Percentiles rank a stretch among this genome's conserved stretches.
These are phyloP conservation scores for Phialemonium atrogriseum DNA, from an alignment of 2,329 filamentous ascomycete species.

Conservation along the genomic window DNA sequence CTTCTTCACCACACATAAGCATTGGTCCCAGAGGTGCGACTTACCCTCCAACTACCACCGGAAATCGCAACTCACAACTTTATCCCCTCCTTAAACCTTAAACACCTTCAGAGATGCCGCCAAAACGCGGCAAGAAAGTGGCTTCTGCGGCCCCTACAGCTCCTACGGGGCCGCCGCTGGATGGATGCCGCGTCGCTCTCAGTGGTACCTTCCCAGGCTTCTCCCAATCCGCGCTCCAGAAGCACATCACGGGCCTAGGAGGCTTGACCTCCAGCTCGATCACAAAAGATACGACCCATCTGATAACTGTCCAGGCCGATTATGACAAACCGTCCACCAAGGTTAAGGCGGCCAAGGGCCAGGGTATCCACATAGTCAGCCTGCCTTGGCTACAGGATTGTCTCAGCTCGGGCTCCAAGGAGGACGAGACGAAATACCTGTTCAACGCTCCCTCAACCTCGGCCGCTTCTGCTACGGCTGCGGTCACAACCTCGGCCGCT, in stretches of 20 bases:
- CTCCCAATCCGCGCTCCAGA: constrained; percentile 41
- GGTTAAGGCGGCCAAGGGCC: constrained; percentile 36
- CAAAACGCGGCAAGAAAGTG: too few relatives aligned
- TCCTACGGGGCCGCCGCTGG: constrained; percentile 26
- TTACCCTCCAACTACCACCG: too few relatives aligned
- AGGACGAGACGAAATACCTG: too few relatives aligned
- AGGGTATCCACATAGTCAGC: constrained; percentile 45
- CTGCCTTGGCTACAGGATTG: constrained; percentile 57
- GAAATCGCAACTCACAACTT: too few relatives aligned
- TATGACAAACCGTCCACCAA: constrained; percentile 41
- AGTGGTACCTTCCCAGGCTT: constrained; percentile 51
- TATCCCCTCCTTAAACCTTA: too few relatives aligned
- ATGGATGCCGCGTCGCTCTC: constrained; percentile 43
- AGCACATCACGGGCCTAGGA: constrained; percentile 38
- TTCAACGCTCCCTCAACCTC: not conserved
- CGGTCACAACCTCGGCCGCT: constrained; percentile 3
- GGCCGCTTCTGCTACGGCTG: constrained; percentile 5
- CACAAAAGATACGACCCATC: constrained; percentile 42
- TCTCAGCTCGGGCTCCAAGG: constrained; percentile 29
- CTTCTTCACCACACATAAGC: too few relatives aligned
- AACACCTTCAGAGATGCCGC: too few relatives aligned
- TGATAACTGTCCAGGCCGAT: constrained; percentile 48
- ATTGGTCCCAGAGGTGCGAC: too few relatives aligned
- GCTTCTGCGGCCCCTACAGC: too few relatives aligned
- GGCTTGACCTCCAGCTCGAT: constrained; percentile 38